Conservation (phyloP, 1,139 yeast species). For the Candida tetrigidarum region DNA sequence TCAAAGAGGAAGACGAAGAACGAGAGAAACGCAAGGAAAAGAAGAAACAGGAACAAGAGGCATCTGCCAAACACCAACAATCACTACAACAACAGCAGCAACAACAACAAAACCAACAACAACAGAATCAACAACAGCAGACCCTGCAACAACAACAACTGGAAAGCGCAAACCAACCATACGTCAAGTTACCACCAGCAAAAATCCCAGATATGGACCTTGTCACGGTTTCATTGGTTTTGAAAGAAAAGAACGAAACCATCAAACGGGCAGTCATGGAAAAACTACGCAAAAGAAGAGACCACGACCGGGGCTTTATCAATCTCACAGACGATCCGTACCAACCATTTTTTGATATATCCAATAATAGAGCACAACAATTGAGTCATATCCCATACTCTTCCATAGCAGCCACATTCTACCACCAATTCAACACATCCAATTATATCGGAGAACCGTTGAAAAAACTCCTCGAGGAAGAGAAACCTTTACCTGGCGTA, state of each 20-base stretch:
- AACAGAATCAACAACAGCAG: slow-evolving; percentile 15
- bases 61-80: slow-evolving; percentile 22
- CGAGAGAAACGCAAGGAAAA: slow-evolving; percentile 27
- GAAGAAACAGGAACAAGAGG: slow-evolving; percentile 21
- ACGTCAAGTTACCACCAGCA: slow-evolving; percentile 85
- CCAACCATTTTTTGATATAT: slow-evolving; percentile 81
- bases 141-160: slow-evolving; percentile 23
- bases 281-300: slow-evolving; percentile 73
- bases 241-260: slow-evolving; percentile 76
- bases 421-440: slow-evolving; percentile 69
- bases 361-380: slow-evolving; percentile 52
- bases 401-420: slow-evolving; percentile 72
- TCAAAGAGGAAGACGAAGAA: slow-evolving; percentile 39
- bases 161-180: slow-evolving; percentile 62
- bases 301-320: slow-evolving; percentile 73
- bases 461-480: slow-evolving; percentile 45
- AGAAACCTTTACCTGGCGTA: slow-evolving; percentile 46
- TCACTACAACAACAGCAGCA: slow-evolving; percentile 16
- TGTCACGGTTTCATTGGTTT: slow-evolving; percentile 77
- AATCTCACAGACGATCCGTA: slow-evolving; percentile 91
- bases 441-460: slow-evolving; percentile 52
- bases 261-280: slow-evolving; percentile 83
- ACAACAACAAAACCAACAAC: slow-evolving; percentile 16
- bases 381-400: slow-evolving; percentile 76
- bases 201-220: slow-evolving; percentile 93